Percentiles rank a stretch among this genome's conserved stretches.
These are phyloP conservation scores for Poronia punctata DNA, from an alignment of 495 filamentous ascomycete genomes.

Conservation along the genomic window DNA sequence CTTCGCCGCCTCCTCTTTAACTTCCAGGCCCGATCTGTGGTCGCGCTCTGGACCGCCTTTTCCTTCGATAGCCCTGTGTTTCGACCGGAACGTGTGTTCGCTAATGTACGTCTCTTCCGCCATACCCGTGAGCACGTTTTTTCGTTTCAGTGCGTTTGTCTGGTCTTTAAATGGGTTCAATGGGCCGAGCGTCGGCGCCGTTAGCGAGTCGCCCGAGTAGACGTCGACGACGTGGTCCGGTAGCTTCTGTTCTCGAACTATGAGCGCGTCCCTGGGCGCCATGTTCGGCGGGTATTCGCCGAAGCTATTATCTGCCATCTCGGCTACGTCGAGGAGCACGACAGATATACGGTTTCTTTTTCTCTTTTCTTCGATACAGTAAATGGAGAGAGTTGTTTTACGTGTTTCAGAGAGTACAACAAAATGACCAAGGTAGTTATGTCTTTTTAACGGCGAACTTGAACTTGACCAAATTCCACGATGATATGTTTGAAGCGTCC, in stretches of 20 bases:
- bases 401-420: too few relatives aligned
- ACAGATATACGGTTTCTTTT: too few relatives aligned
- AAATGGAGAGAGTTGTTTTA: too few relatives aligned
- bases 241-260: slow-evolving; percentile 42
- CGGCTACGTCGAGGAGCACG: too few relatives aligned
- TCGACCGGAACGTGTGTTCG: slow-evolving; percentile 77
- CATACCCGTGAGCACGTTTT: slow-evolving; percentile 84
- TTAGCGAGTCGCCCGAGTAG: slow-evolving; percentile 61
- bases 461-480: too few relatives aligned
- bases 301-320: slow-evolving; percentile 46
- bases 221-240: slow-evolving; percentile 53
- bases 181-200: slow-evolving; percentile 63
- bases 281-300: slow-evolving; percentile 52
- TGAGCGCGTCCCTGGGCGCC: slow-evolving; percentile 47
- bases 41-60: slow-evolving; percentile 37
- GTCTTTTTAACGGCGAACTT: too few relatives aligned
- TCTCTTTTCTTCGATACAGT: too few relatives aligned
- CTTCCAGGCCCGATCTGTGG: slow-evolving; percentile 30
- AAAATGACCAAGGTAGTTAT: too few relatives aligned
- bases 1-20: slow-evolving; percentile 61
- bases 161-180: slow-evolving; percentile 73
- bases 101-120: slow-evolving; percentile 85
- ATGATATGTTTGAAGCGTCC: too few relatives aligned
- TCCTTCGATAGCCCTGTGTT: slow-evolving; percentile 68
- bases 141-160: slow-evolving; percentile 58